Evolutionary conservation across 306 rosid species (phyloP).

Genomic region (Medicago ruthenica): DNA sequence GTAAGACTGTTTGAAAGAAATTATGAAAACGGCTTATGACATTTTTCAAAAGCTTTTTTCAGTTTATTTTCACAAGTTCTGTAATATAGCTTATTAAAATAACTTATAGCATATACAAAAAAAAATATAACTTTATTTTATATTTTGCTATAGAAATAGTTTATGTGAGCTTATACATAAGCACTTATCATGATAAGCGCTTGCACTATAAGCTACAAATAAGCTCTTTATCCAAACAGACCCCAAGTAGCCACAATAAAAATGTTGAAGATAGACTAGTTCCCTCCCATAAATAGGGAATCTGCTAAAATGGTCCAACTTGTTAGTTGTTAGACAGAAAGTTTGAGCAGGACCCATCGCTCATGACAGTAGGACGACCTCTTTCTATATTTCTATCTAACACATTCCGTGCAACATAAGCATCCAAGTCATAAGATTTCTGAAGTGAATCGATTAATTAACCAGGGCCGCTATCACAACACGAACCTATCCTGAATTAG

Average conservation of each 20-base stretch:
- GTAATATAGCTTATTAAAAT: no score
- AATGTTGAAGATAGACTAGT: not conserved
- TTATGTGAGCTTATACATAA: no score
- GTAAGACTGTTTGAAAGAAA: no score
- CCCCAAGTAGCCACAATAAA: not conserved
- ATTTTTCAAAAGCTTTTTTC: no score
- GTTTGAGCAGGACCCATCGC: conserved; percentile 3
- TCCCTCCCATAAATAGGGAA: not conserved
- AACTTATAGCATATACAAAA: no score
- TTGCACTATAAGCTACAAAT: no score
- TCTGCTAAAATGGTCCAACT: conserved; percentile 20
- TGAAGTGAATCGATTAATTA: not conserved
- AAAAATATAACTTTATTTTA: no score
- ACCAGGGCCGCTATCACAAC: not conserved
- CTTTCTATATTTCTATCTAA: conserved; percentile 20
- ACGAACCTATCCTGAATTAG: conserved; percentile 1
- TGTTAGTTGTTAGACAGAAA: not conserved
- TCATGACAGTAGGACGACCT: not conserved
- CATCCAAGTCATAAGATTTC: not conserved
- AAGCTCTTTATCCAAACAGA: no score
- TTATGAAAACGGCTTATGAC: no score
- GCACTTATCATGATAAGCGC: no score
- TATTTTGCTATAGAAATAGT: no score
- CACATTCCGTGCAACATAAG: conserved; percentile 21
- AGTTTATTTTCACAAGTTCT: no score